Evolutionary conservation across 305 asterid genomes (phyloP).

Genomic region (Lippia alba): DNA sequence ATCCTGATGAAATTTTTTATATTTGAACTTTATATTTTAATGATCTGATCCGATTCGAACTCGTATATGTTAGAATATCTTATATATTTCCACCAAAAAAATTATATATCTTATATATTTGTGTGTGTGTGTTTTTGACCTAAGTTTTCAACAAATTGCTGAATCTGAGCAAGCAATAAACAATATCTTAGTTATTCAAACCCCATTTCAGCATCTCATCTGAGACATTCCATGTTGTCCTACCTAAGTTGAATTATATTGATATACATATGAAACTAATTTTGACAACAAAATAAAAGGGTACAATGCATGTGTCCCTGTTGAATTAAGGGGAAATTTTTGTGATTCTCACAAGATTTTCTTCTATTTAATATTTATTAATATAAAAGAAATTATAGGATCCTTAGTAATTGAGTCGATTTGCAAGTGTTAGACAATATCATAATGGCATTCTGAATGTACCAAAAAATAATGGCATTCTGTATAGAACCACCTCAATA

Average conservation of each 20-base stretch:
- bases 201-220: conserved; percentile 14
- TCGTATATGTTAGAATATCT: too few relatives aligned
- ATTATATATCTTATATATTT: too few relatives aligned
- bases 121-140: neutral
- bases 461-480: too few relatives aligned
- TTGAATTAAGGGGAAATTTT: neutral
- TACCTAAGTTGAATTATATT: conserved; percentile 2
- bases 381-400: neutral
- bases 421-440: neutral
- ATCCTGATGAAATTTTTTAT: too few relatives aligned
- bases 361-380: too few relatives aligned
- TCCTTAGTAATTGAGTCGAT: neutral
- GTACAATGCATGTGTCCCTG: neutral
- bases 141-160: neutral
- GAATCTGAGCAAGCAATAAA: neutral
- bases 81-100: too few relatives aligned
- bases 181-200: neutral
- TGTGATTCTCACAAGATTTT: too few relatives aligned
- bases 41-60: too few relatives aligned
- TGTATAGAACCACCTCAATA: neutral
- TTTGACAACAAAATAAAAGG: neutral
- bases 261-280: neutral
- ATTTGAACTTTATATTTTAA: too few relatives aligned
- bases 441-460: too few relatives aligned
- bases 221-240: conserved; percentile 5